These are phyloP conservation scores for Conidiobolus incongruus DNA, from an alignment of 371 early-diverging fungal species.

Conservation along the genomic window DNA sequence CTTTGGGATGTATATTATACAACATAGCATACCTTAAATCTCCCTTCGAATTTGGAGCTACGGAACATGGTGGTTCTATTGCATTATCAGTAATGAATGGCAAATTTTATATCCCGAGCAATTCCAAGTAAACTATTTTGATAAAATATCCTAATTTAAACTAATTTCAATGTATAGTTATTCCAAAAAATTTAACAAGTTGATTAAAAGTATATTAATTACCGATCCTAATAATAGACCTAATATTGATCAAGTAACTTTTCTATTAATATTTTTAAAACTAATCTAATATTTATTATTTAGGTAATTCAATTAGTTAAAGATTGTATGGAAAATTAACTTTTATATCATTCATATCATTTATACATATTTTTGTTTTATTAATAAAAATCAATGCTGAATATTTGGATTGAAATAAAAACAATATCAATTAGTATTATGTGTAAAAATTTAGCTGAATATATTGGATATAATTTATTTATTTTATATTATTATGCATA, in stretches of 20 bases:
- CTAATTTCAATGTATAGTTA: slow-evolving; percentile 14
- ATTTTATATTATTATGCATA: too few relatives aligned
- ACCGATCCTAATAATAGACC: slow-evolving; percentile 40
- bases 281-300: too few relatives aligned
- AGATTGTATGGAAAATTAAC: too few relatives aligned
- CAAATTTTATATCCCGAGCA: slow-evolving; percentile 29
- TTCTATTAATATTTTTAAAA: background rate
- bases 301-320: too few relatives aligned
- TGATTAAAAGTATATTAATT: slow-evolving; percentile 38
- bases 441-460: too few relatives aligned
- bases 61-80: slow-evolving; percentile 45
- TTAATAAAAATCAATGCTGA: too few relatives aligned
- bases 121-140: slow-evolving; percentile 7
- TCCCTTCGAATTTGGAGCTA: slow-evolving; percentile 44
- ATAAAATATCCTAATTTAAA: background rate
- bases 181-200: slow-evolving; percentile 25
- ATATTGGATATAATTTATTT: too few relatives aligned
- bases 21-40: slow-evolving; percentile 49
- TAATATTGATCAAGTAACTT: slow-evolving; percentile 23
- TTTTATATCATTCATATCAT: too few relatives aligned
- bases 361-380: too few relatives aligned
- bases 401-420: too few relatives aligned
- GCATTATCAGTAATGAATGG: slow-evolving; percentile 46
- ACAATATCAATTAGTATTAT: too few relatives aligned
- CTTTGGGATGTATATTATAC: slow-evolving; percentile 49